A percentile compares a stretch with the other conserved stretches of the same genome.
Evolutionary conservation across 768 basidiomycete genomes (phyloP).

Genomic region (Termitomyces sp.): DNA sequence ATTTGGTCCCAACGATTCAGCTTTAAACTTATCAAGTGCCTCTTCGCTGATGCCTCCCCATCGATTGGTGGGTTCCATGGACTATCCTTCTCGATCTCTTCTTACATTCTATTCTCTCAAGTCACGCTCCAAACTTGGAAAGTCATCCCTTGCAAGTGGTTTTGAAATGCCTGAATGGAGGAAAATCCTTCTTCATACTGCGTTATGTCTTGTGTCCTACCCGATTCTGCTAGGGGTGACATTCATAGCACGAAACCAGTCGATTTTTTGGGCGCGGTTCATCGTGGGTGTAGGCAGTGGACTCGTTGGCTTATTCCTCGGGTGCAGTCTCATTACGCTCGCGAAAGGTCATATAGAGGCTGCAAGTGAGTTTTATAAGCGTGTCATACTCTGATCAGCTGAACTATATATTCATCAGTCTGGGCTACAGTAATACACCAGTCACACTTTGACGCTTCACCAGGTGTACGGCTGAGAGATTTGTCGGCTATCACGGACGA

Average conservation of each 20-base stretch:
- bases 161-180: slow-evolving; percentile 31
- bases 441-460: slow-evolving; percentile 21
- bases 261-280: slow-evolving; percentile 35
- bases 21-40: background rate
- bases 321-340: slow-evolving; percentile 23
- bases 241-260: slow-evolving; percentile 18
- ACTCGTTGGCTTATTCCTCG: slow-evolving; percentile 25
- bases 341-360: slow-evolving; percentile 29
- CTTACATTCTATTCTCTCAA: slow-evolving; percentile 11
- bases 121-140: slow-evolving; percentile 2
- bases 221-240: slow-evolving; percentile 26
- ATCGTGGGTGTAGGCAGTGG: slow-evolving; percentile 28
- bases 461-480: slow-evolving; percentile 31
- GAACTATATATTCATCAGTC: slow-evolving; percentile 17
- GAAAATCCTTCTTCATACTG: slow-evolving; percentile 22
- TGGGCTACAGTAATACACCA: slow-evolving; percentile 42
- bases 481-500: slow-evolving; percentile 27
- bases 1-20: background rate
- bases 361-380: slow-evolving; percentile 23
- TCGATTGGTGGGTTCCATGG: slow-evolving; percentile 1
- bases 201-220: slow-evolving; percentile 26
- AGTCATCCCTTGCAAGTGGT: slow-evolving; percentile 22
- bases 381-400: background rate
- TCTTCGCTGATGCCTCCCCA: background rate
- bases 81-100: slow-evolving; percentile 1